Percentiles rank a stretch among this genome's conserved stretches.
Evolutionary conservation across 2,329 filamentous ascomycete species (phyloP).

Genomic region (Blumeria graminis): DNA sequence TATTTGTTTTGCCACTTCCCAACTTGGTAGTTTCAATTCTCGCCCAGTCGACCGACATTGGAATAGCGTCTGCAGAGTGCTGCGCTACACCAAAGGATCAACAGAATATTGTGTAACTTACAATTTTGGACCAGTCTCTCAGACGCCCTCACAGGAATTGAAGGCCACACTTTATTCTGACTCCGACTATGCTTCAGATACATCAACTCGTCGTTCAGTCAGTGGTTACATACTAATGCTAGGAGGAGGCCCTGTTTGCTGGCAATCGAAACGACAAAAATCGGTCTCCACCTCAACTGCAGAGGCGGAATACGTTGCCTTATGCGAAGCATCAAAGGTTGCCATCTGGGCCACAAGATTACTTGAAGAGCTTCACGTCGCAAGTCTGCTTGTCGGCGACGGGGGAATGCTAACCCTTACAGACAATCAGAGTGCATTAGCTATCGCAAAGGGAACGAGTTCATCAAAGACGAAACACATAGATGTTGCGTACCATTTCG

Average conservation of each 20-base stretch:
- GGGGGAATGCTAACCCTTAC: not conserved
- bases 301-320: not conserved
- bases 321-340: not conserved
- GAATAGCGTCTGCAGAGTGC: not conserved
- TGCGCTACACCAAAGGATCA: not conserved
- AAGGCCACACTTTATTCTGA: not conserved
- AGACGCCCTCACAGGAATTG: not conserved
- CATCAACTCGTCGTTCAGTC: not conserved
- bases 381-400: not conserved
- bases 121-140: not conserved
- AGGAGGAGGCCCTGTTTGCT: not conserved
- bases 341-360: not conserved
- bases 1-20: not conserved
- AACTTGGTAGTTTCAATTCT: not conserved
- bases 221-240: not conserved
- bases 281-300: not conserved
- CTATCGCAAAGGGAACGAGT: not conserved
- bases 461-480: slow-evolving; percentile 1
- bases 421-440: not conserved
- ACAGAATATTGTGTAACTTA: not conserved
- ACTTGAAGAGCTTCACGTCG: not conserved
- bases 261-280: not conserved
- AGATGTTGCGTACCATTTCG: slow-evolving; percentile 1
- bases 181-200: not conserved
- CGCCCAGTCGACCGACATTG: not conserved